Evolutionary conservation across 225 moss, liverwort and hornwort genomes (phyloP), one percentile per base, ranked within the genome.

Genomic region (Pseudisothecium myosuroides): DNA sequence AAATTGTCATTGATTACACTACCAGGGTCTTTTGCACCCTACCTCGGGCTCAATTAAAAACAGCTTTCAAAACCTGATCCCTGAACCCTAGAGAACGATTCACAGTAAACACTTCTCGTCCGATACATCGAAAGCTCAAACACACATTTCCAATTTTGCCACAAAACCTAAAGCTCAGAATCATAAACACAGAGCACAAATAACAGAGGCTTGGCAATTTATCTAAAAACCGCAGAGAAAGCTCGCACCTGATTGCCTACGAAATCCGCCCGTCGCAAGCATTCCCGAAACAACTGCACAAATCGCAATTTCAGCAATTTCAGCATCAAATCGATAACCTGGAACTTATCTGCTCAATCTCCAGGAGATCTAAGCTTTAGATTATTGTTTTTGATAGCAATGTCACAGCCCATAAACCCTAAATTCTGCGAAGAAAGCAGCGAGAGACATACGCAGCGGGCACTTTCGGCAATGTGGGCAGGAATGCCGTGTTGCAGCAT

Each of bases 261-360:
- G 66, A 93, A 98, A 68, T 96, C 96, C 63, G 97, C 97, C 80
- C 97, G 94, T 82, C 96, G 94, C 92, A 98, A 83, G 89, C 96
- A 98, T 88, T 98, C 97, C 81, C 98, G 94, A 92, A 92, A 98
- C 79, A 98, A 86, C 97, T 97, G 96, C 92, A 90, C 29, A 87
- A 90, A 54, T 39, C 58, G 88, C 52, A 80, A 59, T 14, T 78
- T 43, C 43, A 17, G 54, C n/a, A 23, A 28, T 23, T 47, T 76
- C 49, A 62, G 32, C 69, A 71, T 65, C 41, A 55, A 77, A 75
- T 76, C 26, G 4, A 71, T 8, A 32, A 47, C 12, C 32, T 49
- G 18, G n/a, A 87, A 56, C 78, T 49, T 21, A 5, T 16, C 21
- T 81, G 32, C 81, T 37, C 45, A 59, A 79, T 50, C 58, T 84